phyloP scores from a whole-genome alignment of 2,329 filamentous ascomycete species.

The Alternaria sp. region DNA sequence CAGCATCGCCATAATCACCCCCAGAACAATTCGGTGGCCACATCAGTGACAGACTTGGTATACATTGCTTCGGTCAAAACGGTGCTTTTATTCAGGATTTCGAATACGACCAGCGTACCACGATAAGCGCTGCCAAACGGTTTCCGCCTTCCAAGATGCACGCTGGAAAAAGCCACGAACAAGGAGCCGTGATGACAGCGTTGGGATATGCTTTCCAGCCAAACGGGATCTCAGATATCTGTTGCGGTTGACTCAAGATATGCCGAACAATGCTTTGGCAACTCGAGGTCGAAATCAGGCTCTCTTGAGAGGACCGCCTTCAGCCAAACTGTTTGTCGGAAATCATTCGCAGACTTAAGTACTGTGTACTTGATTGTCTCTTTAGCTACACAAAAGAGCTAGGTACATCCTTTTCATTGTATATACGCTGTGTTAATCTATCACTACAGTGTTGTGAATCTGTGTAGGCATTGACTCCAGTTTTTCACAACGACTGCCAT shows the following conservation, averaged over 20 bases:
- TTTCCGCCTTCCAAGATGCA: neutral
- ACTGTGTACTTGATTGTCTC: neutral
- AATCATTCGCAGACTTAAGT: neutral
- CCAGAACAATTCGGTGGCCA: neutral
- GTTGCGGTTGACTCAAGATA: neutral
- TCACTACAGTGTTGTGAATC: neutral
- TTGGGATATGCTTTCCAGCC: neutral
- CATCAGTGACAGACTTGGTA: neutral
- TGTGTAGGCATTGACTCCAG: neutral
- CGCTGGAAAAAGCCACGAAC: neutral
- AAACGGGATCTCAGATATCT: neutral
- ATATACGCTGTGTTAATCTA: neutral
- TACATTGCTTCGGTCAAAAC: neutral
- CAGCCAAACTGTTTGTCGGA: neutral
- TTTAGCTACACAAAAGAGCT: neutral
- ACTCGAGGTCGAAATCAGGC: neutral
- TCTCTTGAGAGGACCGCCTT: neutral
- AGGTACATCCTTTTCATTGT: neutral
- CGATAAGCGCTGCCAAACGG: neutral
- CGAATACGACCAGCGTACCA: neutral
- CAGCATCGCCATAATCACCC: neutral
- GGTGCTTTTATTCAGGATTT: neutral
- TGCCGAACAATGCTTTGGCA: neutral
- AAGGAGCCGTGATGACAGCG: neutral
- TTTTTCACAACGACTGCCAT: neutral